Evolutionary conservation across 108 stramenopile genomes (phyloP), one percentile per base, ranked within the genome.

Genomic region (Nannochloropsis oceanica): DNA sequence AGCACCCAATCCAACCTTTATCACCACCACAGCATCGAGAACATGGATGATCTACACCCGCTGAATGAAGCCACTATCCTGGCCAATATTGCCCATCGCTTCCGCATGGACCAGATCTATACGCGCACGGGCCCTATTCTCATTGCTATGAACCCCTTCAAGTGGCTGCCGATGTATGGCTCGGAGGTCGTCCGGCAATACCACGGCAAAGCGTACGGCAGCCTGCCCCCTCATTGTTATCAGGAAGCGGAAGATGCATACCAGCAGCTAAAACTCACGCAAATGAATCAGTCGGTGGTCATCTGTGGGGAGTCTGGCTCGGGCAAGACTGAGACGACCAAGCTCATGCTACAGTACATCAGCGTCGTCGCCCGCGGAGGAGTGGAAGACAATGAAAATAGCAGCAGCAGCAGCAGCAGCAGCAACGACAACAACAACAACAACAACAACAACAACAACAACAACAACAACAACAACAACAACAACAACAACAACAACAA

Each of bases 301-400:
- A 84, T 84, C 73, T 89, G 84, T 44, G 88, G 85, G 27, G 85
- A 86, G 73, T 84, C 84, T 2, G 84, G 84, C 13, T 83, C 86
- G 25, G 88, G 88, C 26, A 88, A 88, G 82, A 84, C 88, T 20
- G 88, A 88, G 79, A 84, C 88, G 24, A 88, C 88, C 26, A 88
- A 88, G 85, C 34, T 88, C 13, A 88, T 88, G 84, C 25, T 88
- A 1, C 93, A 95, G 87, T 96, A 94, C 86, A 87, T 94, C 46
- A 87, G 86, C 73, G 85, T 82, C 44, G 84, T 91, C 0, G 90
- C 87, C 44, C 84, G 84, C 87, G 11, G 88, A 83, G 13, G 26
- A 81, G 43, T 44, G 79, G 13, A 79, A 44, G 14, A 25, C 87
- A 22, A 26, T 14, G 24, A 26, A 13, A 44, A 59, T 44, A 12